phyloP scores from a whole-genome alignment of 2,329 filamentous ascomycete species.

The Nectriaceae sp. region DNA sequence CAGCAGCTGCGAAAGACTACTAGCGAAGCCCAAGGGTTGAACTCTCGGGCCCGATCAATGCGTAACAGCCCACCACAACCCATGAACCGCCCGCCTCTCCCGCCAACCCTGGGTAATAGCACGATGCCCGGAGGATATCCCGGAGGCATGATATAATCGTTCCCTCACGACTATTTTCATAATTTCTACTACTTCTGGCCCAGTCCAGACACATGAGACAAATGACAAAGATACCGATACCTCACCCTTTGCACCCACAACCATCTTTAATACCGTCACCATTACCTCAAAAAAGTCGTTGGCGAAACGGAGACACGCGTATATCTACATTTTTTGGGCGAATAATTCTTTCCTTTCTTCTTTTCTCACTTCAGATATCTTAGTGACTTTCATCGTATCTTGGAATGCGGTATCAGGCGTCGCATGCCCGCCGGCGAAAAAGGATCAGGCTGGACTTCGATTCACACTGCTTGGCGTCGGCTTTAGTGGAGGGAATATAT shows the following conservation, averaged over 20 bases:
- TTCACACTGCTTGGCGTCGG: slow-evolving; percentile 27
- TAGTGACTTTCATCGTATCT: slow-evolving; percentile 2
- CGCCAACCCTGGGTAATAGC: slow-evolving; percentile 30
- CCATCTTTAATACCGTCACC: slow-evolving; percentile 15
- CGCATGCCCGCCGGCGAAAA: slow-evolving; percentile 16
- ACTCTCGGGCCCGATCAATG: slow-evolving; percentile 28
- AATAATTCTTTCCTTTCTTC: slow-evolving; percentile 15
- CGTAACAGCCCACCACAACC: slow-evolving; percentile 28
- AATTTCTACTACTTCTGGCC: slow-evolving; percentile 16
- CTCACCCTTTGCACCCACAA: slow-evolving; percentile 13
- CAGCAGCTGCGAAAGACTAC: slow-evolving; percentile 46
- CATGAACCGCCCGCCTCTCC: slow-evolving; percentile 28
- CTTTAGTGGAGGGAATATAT: slow-evolving; percentile 13
- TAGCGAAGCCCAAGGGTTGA: slow-evolving; percentile 41
- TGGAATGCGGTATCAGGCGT: slow-evolving; percentile 24
- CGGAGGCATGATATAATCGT: slow-evolving; percentile 48
- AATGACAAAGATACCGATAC: slow-evolving; percentile 24
- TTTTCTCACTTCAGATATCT: slow-evolving; percentile 1
- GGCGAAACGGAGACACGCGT: slow-evolving; percentile 1
- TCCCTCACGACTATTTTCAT: slow-evolving; percentile 6
- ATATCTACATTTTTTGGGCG: slow-evolving; percentile 17
- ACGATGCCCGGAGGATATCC: slow-evolving; percentile 42
- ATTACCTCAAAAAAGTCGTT: slow-evolving; percentile 2
- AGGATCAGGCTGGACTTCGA: slow-evolving; percentile 38
- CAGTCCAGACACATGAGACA: slow-evolving; percentile 18